Evolutionary conservation across 1,139 yeast species (phyloP), one percentile per base, ranked within the genome.

Genomic region (Saccharomyces hybrid): DNA sequence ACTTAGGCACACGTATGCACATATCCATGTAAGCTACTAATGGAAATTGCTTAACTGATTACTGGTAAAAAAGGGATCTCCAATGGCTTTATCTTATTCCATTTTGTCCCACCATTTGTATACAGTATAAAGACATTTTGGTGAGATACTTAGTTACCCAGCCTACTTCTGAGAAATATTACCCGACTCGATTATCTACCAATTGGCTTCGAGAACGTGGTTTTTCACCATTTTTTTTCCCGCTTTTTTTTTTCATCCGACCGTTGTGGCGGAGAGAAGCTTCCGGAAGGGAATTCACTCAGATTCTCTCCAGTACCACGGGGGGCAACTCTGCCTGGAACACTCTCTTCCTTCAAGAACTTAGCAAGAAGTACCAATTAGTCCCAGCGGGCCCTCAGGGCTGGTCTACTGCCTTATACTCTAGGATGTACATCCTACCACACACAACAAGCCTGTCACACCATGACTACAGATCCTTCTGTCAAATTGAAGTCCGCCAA

Each of bases 401-500:
- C 44, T 38, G n/a, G 44, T 38, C 5, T 38, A 38, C n/a, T 38
- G 25, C 25, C 20, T 38, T 20, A 38, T 38, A 13, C 8, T 20
- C 25, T 20, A 16, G 25, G 9, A 38, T 20, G n/a, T 11, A 11
- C 25, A 38, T 20, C 44, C 44, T 20, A n/a, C 25, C 26, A 38
- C 44, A 13, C 44, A 38, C 44, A 20, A 38, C 25, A 38, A 38
- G 13, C n/a, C n/a, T 38, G 26, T 20, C 23, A 38, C 25, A 38
- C 25, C 27, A 62, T 62, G 64, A 61, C 62, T 26, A 53, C 63
- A n/a, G 70, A 67, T 50, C 68, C 70, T 46, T 59, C 67, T 48
- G 55, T 61, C 47, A 66, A 66, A 57, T 58, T 68, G 38, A 66
- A 62, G 51, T 52, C 59, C 46, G 71, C 71, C 47, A 68, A 68